Conservation (phyloP, 108 stramenopile genomes). For the Epithemia pelagica region DNA sequence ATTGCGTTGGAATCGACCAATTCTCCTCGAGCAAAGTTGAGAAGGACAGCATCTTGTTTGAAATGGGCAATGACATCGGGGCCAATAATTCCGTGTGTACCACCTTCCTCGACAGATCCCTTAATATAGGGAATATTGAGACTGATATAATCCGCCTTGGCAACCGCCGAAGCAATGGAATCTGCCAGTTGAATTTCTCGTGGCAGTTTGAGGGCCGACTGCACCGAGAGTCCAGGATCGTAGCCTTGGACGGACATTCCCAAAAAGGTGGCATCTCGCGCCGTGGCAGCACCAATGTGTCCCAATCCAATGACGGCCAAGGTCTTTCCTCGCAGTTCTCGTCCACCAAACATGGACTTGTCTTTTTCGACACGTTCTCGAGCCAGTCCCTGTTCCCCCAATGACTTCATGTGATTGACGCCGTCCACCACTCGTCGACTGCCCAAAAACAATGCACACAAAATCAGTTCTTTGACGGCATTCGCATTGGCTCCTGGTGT, state of each 20-base stretch:
- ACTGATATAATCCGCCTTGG: constrained; percentile 70
- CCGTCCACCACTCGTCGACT: constrained; percentile 62
- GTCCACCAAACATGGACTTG: constrained; percentile 72
- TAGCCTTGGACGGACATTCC: constrained; percentile 66
- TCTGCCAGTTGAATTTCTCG: constrained; percentile 40
- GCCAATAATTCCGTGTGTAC: constrained; percentile 71
- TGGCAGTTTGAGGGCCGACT: constrained; percentile 56
- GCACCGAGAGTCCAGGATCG: constrained; percentile 73
- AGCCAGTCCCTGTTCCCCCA: constrained; percentile 50
- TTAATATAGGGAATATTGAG: constrained; percentile 80
- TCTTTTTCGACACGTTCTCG: constrained; percentile 69
- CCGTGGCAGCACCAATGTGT: constrained; percentile 75
- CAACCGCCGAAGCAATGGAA: constrained; percentile 49
- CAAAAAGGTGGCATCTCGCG: constrained; percentile 49
- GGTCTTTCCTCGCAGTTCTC: constrained; percentile 76
- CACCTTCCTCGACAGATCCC: constrained; percentile 33
- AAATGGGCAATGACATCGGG: constrained; percentile 35
- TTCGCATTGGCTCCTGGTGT: constrained; percentile 86
- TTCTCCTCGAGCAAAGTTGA: constrained; percentile 87
- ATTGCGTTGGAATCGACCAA: constrained; percentile 70
- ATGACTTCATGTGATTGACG: constrained; percentile 52
- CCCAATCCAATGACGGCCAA: constrained; percentile 79
- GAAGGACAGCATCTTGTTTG: constrained; percentile 63
- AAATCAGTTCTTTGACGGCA: constrained; percentile 73
- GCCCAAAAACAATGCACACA: constrained; percentile 59